phyloP scores from a whole-genome alignment of 768 basidiomycete genomes.

The Rhodotorula taiwanensis region DNA sequence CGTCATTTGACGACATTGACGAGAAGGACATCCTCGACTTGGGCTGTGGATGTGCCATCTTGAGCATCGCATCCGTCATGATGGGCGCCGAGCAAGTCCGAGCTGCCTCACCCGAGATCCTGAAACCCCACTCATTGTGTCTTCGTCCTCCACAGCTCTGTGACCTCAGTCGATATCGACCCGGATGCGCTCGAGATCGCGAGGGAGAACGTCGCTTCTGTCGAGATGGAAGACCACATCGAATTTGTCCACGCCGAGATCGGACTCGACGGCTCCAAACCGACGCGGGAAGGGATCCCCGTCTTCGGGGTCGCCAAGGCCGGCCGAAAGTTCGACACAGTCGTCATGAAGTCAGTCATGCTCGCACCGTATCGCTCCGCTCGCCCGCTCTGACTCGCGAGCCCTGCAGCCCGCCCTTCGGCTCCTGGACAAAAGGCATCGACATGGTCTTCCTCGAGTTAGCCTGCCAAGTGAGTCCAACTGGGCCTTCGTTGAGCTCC shows the following conservation, averaged over 20 bases:
- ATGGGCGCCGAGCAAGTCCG: conserved; percentile 36
- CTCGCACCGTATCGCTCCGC: not conserved
- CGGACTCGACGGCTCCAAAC: not conserved
- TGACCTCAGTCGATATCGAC: conserved; percentile 39
- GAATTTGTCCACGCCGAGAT: conserved; percentile 36
- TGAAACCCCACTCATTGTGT: not conserved
- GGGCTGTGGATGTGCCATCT: conserved; percentile 38
- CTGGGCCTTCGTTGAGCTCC: not conserved
- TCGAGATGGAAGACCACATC: conserved; percentile 40
- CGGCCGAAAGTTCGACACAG: conserved; percentile 18
- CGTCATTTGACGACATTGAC: conserved; percentile 38
- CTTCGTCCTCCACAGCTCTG: conserved; percentile 23
- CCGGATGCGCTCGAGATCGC: conserved; percentile 36
- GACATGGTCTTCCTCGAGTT: conserved; percentile 41
- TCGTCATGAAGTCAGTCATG: conserved; percentile 30
- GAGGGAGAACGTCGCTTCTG: conserved; percentile 33
- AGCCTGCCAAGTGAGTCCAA: conserved; percentile 31
- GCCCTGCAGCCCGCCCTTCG: conserved; percentile 34
- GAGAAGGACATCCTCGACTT: conserved; percentile 38
- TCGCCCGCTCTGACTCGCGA: not conserved
- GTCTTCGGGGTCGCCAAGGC: conserved; percentile 7
- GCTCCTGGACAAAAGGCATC: conserved; percentile 39
- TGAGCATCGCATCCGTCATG: conserved; percentile 37
- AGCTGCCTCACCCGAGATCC: not conserved
- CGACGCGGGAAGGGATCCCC: not conserved